Percentiles rank a stretch among this genome's conserved stretches.
These are phyloP conservation scores for Suillus cothurnatus DNA, from an alignment of 768 basidiomycete species.

Conservation along the genomic window DNA sequence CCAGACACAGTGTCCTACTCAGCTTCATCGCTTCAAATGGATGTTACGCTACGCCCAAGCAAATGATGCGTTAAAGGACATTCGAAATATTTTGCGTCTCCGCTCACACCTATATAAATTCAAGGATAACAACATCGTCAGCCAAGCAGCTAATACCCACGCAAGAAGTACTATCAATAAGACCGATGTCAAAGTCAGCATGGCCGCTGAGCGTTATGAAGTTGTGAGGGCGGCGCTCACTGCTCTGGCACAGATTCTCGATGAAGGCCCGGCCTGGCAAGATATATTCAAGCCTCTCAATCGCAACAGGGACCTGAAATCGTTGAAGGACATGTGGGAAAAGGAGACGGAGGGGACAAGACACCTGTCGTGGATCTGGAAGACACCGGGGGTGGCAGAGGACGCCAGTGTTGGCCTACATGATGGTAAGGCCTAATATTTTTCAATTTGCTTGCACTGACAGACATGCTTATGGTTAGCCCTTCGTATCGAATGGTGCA, in stretches of 20 bases:
- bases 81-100: neutral
- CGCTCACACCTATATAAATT: neutral
- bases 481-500: constrained; percentile 16
- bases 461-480: constrained; percentile 1
- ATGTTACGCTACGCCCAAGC: constrained; percentile 27
- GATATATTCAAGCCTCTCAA: neutral
- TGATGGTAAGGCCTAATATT: neutral
- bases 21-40: constrained; percentile 21
- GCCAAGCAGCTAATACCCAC: constrained; percentile 1
- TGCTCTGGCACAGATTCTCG: neutral
- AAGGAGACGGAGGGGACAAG: constrained; percentile 1
- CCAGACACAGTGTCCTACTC: neutral
- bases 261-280: neutral
- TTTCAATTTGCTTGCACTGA: neutral
- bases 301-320: neutral
- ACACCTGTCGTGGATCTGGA: neutral
- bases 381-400: neutral
- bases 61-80: constrained; percentile 2
- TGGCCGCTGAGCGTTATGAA: neutral
- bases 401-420: neutral
- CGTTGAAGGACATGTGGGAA: neutral
- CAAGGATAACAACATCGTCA: constrained; percentile 7
- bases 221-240: neutral
- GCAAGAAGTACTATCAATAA: constrained; percentile 6
- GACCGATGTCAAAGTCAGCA: neutral